Percentiles rank a stretch among this genome's conserved stretches.
These are phyloP conservation scores for Neopestalotiopsis sp. DNA, from an alignment of 2,329 filamentous ascomycete species.

Conservation along the genomic window DNA sequence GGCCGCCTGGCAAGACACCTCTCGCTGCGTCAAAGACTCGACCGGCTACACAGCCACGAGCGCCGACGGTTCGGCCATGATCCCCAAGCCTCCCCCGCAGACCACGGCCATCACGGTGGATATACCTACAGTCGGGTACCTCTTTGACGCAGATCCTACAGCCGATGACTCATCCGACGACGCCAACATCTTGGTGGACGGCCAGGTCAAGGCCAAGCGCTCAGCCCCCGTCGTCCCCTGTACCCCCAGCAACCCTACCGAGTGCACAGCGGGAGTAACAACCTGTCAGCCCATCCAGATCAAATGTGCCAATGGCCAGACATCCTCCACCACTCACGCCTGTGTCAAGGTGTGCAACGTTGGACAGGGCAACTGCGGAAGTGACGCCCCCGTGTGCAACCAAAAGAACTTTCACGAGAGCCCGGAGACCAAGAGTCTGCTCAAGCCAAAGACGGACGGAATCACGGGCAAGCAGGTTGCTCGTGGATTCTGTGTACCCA, in stretches of 20 bases:
- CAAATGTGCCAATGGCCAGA: background rate
- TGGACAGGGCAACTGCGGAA: background rate
- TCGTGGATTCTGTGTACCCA: background rate
- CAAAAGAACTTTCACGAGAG: background rate
- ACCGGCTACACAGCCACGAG: slow-evolving; percentile 19
- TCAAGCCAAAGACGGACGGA: background rate
- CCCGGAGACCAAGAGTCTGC: background rate
- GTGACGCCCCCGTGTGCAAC: slow-evolving; percentile 1
- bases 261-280: background rate
- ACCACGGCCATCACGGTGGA: slow-evolving; percentile 3
- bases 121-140: background rate
- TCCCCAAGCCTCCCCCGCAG: slow-evolving; percentile 7
- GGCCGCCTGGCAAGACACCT: slow-evolving; percentile 20
- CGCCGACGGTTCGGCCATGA: background rate
- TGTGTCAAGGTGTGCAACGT: slow-evolving; percentile 6
- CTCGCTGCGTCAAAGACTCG: slow-evolving; percentile 22
- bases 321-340: background rate
- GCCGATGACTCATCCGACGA: background rate
- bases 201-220: background rate
- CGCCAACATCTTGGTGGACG: background rate
- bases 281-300: background rate
- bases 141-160: background rate
- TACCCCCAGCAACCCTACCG: background rate
- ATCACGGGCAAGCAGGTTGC: background rate
- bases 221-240: background rate